A percentile compares a stretch with the other conserved stretches of the same genome.
Conservation (phyloP, 164 flowering plant genomes). For the Vitis cinerea region DNA sequence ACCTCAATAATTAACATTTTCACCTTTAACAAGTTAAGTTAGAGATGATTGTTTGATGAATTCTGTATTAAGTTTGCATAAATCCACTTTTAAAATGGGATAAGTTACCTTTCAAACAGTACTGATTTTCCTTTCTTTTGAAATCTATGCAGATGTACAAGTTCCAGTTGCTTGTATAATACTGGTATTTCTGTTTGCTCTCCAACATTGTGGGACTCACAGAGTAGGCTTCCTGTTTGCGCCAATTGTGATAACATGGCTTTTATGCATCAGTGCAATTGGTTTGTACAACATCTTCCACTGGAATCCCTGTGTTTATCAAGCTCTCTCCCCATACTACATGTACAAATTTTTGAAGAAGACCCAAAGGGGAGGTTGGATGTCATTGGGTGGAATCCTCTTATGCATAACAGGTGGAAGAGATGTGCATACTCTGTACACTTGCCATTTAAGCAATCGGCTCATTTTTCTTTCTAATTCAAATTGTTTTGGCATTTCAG, state of each 20-base stretch:
- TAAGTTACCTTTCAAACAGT: background rate
- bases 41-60: no score
- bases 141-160: slow-evolving; percentile 62
- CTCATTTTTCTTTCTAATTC: background rate
- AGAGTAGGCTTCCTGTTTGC: slow-evolving; percentile 83
- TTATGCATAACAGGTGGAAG: slow-evolving; percentile 77
- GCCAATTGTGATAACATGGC: slow-evolving; percentile 78
- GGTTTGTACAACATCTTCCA: slow-evolving; percentile 77
- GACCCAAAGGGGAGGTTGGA: slow-evolving; percentile 67
- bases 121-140: slow-evolving; percentile 3
- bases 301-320: slow-evolving; percentile 69
- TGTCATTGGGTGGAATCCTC: slow-evolving; percentile 80
- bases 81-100: no score
- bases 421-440: background rate
- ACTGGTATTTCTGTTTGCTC: slow-evolving; percentile 65
- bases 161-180: slow-evolving; percentile 74
- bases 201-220: slow-evolving; percentile 89
- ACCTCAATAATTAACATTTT: no score
- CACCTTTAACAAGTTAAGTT: no score
- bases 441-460: background rate
- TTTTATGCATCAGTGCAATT: slow-evolving; percentile 68
- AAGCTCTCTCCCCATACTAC: slow-evolving; percentile 72
- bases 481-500: slow-evolving; percentile 30
- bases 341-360: slow-evolving; percentile 76
- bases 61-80: no score